A percentile compares a stretch with the other conserved stretches of the same genome.
Conservation (phyloP, 441 rosid species). For the Euphorbia corollata region DNA sequence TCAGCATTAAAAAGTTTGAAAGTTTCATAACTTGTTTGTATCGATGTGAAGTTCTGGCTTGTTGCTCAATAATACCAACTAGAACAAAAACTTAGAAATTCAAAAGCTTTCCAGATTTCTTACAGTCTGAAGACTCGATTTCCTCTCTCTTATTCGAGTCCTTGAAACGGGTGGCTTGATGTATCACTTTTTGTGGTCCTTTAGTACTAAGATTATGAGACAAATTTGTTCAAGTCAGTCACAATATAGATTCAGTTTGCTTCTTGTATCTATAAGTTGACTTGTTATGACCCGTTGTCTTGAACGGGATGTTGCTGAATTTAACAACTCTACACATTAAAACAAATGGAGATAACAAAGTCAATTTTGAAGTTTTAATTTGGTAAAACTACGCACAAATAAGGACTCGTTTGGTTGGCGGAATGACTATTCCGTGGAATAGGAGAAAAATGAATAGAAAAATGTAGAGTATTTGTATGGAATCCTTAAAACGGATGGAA, state of each 20-base stretch:
- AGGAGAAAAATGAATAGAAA: too few relatives aligned
- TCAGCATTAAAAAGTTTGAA: conserved; percentile 64
- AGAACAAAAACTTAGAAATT: conserved; percentile 7
- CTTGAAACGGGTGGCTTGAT: conserved; percentile 17
- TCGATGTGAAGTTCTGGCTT: conserved; percentile 15
- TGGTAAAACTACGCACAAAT: too few relatives aligned
- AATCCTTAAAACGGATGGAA: too few relatives aligned
- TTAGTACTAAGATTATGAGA: conserved; percentile 14
- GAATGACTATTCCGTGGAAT: too few relatives aligned
- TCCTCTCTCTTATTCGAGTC: conserved; percentile 7
- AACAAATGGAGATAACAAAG: too few relatives aligned
- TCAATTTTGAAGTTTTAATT: too few relatives aligned
- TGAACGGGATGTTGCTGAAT: too few relatives aligned
- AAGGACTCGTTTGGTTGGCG: too few relatives aligned
- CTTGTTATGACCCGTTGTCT: too few relatives aligned
- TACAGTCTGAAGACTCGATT: neutral
- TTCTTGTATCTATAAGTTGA: too few relatives aligned
- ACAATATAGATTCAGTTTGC: neutral
- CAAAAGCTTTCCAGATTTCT: conserved; percentile 4
- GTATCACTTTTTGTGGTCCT: conserved; percentile 14
- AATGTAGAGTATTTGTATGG: too few relatives aligned
- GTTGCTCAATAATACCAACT: neutral
- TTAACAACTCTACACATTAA: too few relatives aligned
- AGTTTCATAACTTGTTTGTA: conserved; percentile 27
- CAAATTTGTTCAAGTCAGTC: neutral